A percentile compares a stretch with the other conserved stretches of the same genome.
Conservation (phyloP, 345 rosid species). For the Luvunga scandens region DNA sequence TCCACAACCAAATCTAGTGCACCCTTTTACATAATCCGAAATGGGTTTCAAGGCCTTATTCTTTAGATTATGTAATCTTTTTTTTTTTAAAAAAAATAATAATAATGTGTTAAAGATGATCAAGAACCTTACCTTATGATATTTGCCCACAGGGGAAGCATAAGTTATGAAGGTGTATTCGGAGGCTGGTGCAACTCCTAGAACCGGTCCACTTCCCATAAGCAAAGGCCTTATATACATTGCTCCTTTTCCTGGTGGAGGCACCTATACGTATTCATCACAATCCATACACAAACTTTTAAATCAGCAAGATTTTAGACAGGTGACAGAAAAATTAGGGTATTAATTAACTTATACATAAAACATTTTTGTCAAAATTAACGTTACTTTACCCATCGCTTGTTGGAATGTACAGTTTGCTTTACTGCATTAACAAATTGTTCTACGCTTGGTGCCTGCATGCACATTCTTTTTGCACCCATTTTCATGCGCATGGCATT, state of each 20-base stretch:
- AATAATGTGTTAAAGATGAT: background rate
- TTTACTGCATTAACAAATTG: slow-evolving; percentile 60
- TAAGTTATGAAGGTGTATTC: slow-evolving; percentile 19
- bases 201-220: too few species aligned
- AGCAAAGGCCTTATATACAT: too few species aligned
- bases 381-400: slow-evolving; percentile 19
- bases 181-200: too few species aligned
- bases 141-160: slow-evolving; percentile 34
- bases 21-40: slow-evolving; percentile 19
- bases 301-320: too few species aligned
- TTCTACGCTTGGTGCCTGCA: slow-evolving; percentile 50
- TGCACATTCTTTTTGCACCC: slow-evolving; percentile 58
- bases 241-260: too few species aligned
- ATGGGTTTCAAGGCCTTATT: background rate
- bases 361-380: too few species aligned
- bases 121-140: slow-evolving; percentile 18
- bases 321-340: too few species aligned
- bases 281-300: too few species aligned
- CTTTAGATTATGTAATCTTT: too few species aligned
- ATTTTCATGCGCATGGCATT: slow-evolving; percentile 40
- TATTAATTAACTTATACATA: too few species aligned
- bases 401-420: slow-evolving; percentile 50
- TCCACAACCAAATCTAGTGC: slow-evolving; percentile 44
- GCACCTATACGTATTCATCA: slow-evolving; percentile 14
- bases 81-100: too few species aligned